Evolutionary conservation across 208 protist genomes (phyloP).

Genomic region (Trypanosoma rangeli): DNA sequence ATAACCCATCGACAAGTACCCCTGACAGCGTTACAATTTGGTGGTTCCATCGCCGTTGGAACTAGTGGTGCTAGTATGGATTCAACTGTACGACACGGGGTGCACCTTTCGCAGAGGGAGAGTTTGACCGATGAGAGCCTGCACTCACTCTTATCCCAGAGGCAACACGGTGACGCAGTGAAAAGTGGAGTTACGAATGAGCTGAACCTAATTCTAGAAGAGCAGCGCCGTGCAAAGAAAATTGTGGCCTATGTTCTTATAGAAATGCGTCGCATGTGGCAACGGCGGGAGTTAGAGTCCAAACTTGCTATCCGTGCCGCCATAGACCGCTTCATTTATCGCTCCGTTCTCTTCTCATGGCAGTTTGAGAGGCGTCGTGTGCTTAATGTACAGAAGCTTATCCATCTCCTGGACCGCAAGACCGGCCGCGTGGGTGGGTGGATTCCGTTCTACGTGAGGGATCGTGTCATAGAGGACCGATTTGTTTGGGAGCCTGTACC

Average conservation of each 20-base stretch:
- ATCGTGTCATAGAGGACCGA: slow-evolving; percentile 50
- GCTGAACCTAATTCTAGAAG: slow-evolving; percentile 62
- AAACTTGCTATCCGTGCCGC: slow-evolving; percentile 41
- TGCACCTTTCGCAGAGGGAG: not conserved
- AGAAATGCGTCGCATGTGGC: slow-evolving; percentile 77
- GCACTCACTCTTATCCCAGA: not conserved
- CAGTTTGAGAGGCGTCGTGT: slow-evolving; percentile 66
- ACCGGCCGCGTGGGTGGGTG: slow-evolving; percentile 60
- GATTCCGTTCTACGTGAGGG: slow-evolving; percentile 73
- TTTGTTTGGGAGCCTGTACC: slow-evolving; percentile 22
- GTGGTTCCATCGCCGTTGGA: not conserved
- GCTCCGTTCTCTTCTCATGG: slow-evolving; percentile 53
- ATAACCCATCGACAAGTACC: not conserved
- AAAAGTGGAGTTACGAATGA: slow-evolving; percentile 17
- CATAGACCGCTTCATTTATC: slow-evolving; percentile 35
- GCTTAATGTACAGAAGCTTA: slow-evolving; percentile 73
- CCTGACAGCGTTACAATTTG: not conserved
- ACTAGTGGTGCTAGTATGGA: not conserved
- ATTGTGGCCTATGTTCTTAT: slow-evolving; percentile 65
- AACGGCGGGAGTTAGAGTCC: slow-evolving; percentile 41
- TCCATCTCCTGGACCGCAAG: slow-evolving; percentile 68
- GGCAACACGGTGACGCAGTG: not conserved
- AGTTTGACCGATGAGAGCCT: not conserved
- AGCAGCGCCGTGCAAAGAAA: slow-evolving; percentile 80
- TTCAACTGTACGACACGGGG: not conserved